Percentiles rank a stretch among this genome's conserved stretches.
Conservation (phyloP, 306 rosid genomes). For the Lathyrus tuberosus region DNA sequence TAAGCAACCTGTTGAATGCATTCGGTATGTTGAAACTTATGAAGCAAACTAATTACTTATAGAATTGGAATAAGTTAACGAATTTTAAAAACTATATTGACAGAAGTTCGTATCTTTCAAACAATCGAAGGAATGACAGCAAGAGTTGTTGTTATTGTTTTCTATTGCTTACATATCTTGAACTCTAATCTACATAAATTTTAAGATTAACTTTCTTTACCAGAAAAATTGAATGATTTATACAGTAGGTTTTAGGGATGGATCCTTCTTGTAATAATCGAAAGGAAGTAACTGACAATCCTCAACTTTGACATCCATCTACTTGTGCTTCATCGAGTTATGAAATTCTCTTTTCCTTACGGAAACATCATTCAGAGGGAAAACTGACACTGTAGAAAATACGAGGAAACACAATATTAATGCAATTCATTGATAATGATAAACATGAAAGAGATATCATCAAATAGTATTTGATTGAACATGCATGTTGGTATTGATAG, state of each 20-base stretch:
- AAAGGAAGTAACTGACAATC: slow-evolving; percentile 39
- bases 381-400: slow-evolving; percentile 31
- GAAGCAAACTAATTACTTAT: background rate
- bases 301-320: slow-evolving; percentile 44
- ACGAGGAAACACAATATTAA: slow-evolving; percentile 36
- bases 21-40: slow-evolving; percentile 6
- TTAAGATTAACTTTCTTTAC: slow-evolving; percentile 37
- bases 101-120: slow-evolving; percentile 24
- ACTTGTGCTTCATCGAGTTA: slow-evolving; percentile 42
- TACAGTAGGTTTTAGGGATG: slow-evolving; percentile 34
- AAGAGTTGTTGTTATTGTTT: slow-evolving; percentile 14
- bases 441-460: slow-evolving; percentile 8
- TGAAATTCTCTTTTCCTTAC: slow-evolving; percentile 30
- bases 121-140: slow-evolving; percentile 15
- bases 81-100: background rate
- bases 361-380: slow-evolving; percentile 26
- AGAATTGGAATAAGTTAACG: slow-evolving; percentile 9
- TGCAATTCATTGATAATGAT: background rate
- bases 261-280: slow-evolving; percentile 33
- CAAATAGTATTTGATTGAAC: background rate
- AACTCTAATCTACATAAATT: slow-evolving; percentile 3
- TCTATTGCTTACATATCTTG: slow-evolving; percentile 19
- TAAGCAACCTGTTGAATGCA: slow-evolving; percentile 24
- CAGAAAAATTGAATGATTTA: slow-evolving; percentile 34
- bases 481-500: slow-evolving; percentile 15